A percentile compares a stretch with the other conserved stretches of the same genome.
Evolutionary conservation across 2,329 filamentous ascomycete genomes (phyloP).

Genomic region (Claviceps citrina): DNA sequence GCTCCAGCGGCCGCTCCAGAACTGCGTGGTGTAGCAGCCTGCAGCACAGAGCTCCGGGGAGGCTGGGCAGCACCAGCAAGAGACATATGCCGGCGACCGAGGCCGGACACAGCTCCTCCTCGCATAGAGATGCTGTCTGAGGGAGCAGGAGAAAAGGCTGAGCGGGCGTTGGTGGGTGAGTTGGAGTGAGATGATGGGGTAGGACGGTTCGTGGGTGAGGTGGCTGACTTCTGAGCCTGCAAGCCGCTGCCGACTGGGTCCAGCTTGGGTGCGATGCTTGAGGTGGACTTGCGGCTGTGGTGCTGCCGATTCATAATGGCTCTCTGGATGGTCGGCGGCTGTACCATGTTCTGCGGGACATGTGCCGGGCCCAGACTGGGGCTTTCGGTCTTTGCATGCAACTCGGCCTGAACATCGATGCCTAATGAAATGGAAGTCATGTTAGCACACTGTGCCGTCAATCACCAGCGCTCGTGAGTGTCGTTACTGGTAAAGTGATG

Average conservation of each 20-base stretch:
- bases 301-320: constrained; percentile 72
- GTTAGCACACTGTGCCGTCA: background rate
- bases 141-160: constrained; percentile 27
- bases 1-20: constrained; percentile 24
- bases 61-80: constrained; percentile 13
- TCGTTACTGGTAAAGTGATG: background rate
- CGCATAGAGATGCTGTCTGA: constrained; percentile 34
- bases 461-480: background rate
- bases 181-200: constrained; percentile 65
- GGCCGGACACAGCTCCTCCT: constrained; percentile 20
- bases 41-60: constrained; percentile 21
- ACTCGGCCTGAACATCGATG: constrained; percentile 92
- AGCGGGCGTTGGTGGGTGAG: constrained; percentile 36
- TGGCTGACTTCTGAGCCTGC: constrained; percentile 39
- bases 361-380: constrained; percentile 59
- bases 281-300: constrained; percentile 54
- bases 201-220: constrained; percentile 57
- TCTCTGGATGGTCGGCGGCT: constrained; percentile 62
- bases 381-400: constrained; percentile 82
- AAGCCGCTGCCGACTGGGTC: constrained; percentile 37
- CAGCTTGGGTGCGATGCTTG: constrained; percentile 61
- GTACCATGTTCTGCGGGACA: constrained; percentile 52
- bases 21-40: constrained; percentile 20
- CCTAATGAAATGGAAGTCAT: constrained; percentile 32
- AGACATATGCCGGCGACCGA: constrained; percentile 19